Base-by-base conservation (phyloP, 1,139 yeast species). In the Saccharomyces pastorianus region DNA sequence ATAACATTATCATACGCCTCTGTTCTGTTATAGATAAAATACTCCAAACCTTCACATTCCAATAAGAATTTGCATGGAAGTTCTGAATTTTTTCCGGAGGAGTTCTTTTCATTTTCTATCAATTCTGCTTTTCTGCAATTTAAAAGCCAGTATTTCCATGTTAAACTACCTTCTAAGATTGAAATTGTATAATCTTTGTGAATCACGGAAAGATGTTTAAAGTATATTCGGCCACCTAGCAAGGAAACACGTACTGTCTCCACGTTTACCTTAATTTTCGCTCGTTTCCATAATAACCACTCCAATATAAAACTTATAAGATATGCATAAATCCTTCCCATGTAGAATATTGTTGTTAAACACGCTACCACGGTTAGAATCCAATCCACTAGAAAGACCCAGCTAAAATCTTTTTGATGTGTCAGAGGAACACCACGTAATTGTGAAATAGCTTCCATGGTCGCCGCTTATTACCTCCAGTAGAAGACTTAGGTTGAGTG, bases 121-220 rank as follows among this genome's bases (percentile, higher is more conserved):
- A 65, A 74, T 38, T 75, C 79, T 0, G 84, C 75, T 42, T 74
- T 64, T 61, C 86, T 74, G 3, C 83, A 78, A 20, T 74, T 67
- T 4, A 74, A 73, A 53, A 88, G 73, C 98, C 98, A 93, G 68
- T 89, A 93, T 57, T 95, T 70, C 98, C 98, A 93, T 0, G 96
- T 88, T 31, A 93, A 67, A 59, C 82, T 81, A 3, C 91, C 84
- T 58, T 84, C 84, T 25, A 87, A 76, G 1, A 88, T 76, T 6
- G 89, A 79, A 1, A 88, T 67, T 2, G 96, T 82, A 58, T 82
- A 82, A 69, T 91, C 86, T 50, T 82, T 76, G 11, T 89, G 86
- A 8, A 85, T 79, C 23, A 88, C 75, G 1, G 88, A 79, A 29
- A 90, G 67, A 66, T 90, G 88, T 62, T 85, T 87, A 65, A 90